These are phyloP conservation scores for Agaricales sp. DNA, from an alignment of 1,284 basidiomycete species.

Conservation along the genomic window DNA sequence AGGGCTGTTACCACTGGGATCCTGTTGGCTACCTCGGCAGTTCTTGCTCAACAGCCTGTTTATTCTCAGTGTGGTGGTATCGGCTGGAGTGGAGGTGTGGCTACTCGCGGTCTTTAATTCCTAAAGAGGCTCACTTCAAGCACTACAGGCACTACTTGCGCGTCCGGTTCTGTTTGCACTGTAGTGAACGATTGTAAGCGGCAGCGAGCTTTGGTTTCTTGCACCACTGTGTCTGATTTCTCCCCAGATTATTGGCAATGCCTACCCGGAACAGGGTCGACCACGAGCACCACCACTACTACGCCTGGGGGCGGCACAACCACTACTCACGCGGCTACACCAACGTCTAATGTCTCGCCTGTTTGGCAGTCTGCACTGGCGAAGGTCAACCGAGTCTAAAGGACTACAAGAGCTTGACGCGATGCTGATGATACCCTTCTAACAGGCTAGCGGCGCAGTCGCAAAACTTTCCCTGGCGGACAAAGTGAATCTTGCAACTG, in stretches of 20 bases:
- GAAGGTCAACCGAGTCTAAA: slow-evolving; percentile 37
- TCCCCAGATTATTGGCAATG: slow-evolving; percentile 36
- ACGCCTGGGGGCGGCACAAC: slow-evolving; percentile 14
- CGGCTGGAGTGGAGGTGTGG: slow-evolving; percentile 27
- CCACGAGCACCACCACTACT: slow-evolving; percentile 13
- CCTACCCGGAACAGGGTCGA: slow-evolving; percentile 23
- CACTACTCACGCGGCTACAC: slow-evolving; percentile 9
- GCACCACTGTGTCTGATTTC: neutral
- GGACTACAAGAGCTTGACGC: neutral
- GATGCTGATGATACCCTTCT: neutral
- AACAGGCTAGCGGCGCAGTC: slow-evolving; percentile 34
- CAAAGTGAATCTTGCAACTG: slow-evolving; percentile 48
- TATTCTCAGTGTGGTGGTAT: slow-evolving; percentile 40
- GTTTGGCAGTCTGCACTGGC: slow-evolving; percentile 43
- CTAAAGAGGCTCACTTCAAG: slow-evolving; percentile 14
- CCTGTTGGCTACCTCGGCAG: neutral
- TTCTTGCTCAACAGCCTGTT: slow-evolving; percentile 21
- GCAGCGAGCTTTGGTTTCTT: neutral
- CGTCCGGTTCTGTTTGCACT: slow-evolving; percentile 28
- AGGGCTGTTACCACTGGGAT: slow-evolving; percentile 6
- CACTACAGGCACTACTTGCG: slow-evolving; percentile 35
- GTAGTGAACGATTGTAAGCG: slow-evolving; percentile 31
- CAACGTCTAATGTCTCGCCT: slow-evolving; percentile 32
- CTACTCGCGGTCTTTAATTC: neutral
- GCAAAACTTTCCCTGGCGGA: slow-evolving; percentile 39